Base-by-base conservation (phyloP, 129 eudicot genomes). In the Saussurea involucrata region DNA sequence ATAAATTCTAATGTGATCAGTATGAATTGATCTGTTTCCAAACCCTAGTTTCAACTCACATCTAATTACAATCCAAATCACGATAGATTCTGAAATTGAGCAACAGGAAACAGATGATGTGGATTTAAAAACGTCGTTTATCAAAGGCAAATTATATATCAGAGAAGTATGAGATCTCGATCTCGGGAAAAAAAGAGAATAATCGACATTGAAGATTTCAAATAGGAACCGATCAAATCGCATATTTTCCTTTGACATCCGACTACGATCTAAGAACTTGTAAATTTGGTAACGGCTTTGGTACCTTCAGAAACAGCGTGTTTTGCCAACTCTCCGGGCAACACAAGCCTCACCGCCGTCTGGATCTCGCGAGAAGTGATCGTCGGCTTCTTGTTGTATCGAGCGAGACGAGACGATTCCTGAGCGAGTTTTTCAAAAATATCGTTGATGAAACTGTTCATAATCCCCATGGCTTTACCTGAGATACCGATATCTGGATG, bases 341-440 rank as follows among this genome's bases (percentile, higher is more conserved):
- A 76, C 31, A 86, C 90, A 15, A 86, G 84, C 76, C 86, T 79
- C 9, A 86, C 89, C 15, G 87, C 86, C n/a, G 90, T 86, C 76
- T 87, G 90, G 67, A 87, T 87, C 82, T 87, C 90, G 27, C 90
- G 85, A 40, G 90, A 87, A 4, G 90, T 87, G 24, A 87, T 87
- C 57, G 90, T 87, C 0, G 90, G 90, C 79, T 87, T 87, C 82
- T 87, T 87, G 18, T 87, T 87, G 64, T 87, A 87, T 44, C 90
- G 61, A 9, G 90, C 88, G n/a, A 87, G 86, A 3, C 90, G 82
- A 3, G 91, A 81, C 10, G 88, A 81, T 40, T 87, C 88, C 84
- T 81, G 85, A 7, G 91, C 91, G 31, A 87, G 79, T 55, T 87
- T 87, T 71, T 87, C 91, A 9, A 87, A 87, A 4, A 83, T 73